Evolutionary conservation across 495 filamentous ascomycete species (phyloP).

Genomic region (Hypoxylon intermedium): DNA sequence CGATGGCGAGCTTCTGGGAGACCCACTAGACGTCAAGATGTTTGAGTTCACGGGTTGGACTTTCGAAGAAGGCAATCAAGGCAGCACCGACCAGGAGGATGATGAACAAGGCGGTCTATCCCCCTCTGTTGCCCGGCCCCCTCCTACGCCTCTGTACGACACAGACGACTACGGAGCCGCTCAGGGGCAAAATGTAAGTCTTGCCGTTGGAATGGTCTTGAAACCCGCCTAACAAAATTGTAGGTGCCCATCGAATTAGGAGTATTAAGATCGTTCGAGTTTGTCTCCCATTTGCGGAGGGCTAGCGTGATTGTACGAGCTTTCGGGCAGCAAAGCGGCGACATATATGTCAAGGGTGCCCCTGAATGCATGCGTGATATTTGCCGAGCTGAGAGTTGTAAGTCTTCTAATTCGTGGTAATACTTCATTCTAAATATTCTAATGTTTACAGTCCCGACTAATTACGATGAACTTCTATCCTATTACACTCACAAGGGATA

Average conservation of each 20-base stretch:
- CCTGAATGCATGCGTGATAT: conserved; percentile 96
- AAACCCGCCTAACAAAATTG: conserved; percentile 7
- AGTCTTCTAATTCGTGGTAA: conserved; percentile 43
- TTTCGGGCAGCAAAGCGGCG: conserved; percentile 78
- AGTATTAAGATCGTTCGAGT: conserved; percentile 88
- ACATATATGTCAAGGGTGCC: conserved; percentile 94
- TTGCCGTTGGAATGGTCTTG: conserved; percentile 6
- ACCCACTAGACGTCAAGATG: conserved; percentile 98
- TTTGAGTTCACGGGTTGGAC: conserved; percentile 96
- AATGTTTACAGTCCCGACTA: conserved; percentile 71
- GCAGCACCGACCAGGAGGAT: conserved; percentile 61
- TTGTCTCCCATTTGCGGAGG: conserved; percentile 92
- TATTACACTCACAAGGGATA: conserved; percentile 96
- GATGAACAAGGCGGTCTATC: conserved; percentile 71
- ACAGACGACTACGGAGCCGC: conserved; percentile 49
- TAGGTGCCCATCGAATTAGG: conserved; percentile 75
- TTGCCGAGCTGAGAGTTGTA: conserved; percentile 78
- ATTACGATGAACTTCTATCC: conserved; percentile 86
- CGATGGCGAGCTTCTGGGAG: conserved; percentile 87
- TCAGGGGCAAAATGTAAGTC: conserved; percentile 50
- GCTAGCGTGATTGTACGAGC: conserved; percentile 91
- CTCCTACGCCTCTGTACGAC: conserved; percentile 64
- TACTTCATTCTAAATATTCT: conserved; percentile 10
- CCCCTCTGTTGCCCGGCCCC: conserved; percentile 86
- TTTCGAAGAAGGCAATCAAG: conserved; percentile 83